These are phyloP conservation scores for Beta corolliflora DNA, from an alignment of 179 eudicot species.

Conservation along the genomic window DNA sequence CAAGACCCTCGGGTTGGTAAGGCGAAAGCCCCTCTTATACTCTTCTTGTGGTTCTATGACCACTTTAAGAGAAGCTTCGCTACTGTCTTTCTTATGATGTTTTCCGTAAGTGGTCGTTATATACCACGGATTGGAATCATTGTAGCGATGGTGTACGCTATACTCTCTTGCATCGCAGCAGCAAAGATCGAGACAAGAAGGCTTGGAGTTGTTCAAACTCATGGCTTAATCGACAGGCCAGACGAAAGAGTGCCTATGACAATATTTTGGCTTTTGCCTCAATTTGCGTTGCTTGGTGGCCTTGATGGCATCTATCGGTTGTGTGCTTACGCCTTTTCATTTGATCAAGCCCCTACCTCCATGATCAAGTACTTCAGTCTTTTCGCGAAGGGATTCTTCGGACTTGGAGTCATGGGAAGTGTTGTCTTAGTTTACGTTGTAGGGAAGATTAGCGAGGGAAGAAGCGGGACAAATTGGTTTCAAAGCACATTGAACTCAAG, in stretches of 20 bases:
- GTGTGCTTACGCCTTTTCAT: neutral
- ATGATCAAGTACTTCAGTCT: neutral
- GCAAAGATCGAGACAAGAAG: neutral
- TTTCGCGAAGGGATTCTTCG: neutral
- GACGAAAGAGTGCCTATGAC: too few relatives aligned
- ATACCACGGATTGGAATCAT: constrained; percentile 42
- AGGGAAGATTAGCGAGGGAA: too few relatives aligned
- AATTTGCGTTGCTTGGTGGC: neutral
- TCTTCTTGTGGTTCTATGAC: constrained; percentile 36
- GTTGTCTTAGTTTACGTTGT: too few relatives aligned
- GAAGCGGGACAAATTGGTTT: too few relatives aligned
- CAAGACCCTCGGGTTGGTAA: constrained; percentile 44
- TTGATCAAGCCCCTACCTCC: neutral
- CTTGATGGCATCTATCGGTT: neutral
- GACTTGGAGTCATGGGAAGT: neutral
- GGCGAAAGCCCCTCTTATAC: constrained; percentile 33
- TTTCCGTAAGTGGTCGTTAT: neutral
- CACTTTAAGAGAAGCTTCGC: constrained; percentile 12
- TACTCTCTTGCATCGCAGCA: neutral
- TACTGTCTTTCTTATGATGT: neutral
- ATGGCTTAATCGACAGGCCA: too few relatives aligned
- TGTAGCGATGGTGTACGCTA: neutral
- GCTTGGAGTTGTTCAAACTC: too few relatives aligned
- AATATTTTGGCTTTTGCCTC: too few relatives aligned
- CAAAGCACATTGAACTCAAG: too few relatives aligned